Evolutionary conservation across 805 yeast genomes (phyloP).

Genomic region (Candida manassasensis): DNA sequence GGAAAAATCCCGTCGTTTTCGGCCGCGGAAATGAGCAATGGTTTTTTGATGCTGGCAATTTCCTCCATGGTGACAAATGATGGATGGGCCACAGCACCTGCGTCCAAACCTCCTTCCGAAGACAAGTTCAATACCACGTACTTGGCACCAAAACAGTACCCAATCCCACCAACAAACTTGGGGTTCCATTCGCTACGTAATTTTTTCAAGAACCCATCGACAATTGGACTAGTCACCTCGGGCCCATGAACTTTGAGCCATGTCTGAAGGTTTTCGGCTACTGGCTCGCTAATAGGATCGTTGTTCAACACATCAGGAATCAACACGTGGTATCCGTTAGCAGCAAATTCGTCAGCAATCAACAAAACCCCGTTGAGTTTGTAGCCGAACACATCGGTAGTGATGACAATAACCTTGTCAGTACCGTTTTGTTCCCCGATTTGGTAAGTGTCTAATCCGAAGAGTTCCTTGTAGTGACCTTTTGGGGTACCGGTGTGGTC

Average conservation of each 20-base stretch:
- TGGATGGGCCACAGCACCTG: conserved; percentile 81
- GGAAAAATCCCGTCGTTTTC: conserved; percentile 64
- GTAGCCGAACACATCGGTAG: conserved; percentile 70
- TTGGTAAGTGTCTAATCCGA: conserved; percentile 36
- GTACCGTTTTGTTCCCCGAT: conserved; percentile 23
- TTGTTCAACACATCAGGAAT: conserved; percentile 73
- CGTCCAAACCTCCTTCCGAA: conserved; percentile 25
- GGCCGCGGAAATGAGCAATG: conserved; percentile 70
- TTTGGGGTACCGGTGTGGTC: conserved; percentile 48
- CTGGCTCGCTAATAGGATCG: conserved; percentile 24
- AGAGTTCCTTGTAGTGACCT: conserved; percentile 40
- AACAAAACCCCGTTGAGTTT: conserved; percentile 52
- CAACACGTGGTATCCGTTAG: conserved; percentile 56
- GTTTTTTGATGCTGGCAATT: conserved; percentile 49
- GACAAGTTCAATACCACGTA: conserved; percentile 51
- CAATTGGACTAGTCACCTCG: conserved; percentile 43
- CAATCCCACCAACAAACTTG: conserved; percentile 49
- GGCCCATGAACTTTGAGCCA: conserved; percentile 59
- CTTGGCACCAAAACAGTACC: conserved; percentile 86
- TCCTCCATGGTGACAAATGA: conserved; percentile 66
- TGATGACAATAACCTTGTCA: conserved; percentile 52
- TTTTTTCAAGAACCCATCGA: conserved; percentile 42
- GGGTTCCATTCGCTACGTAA: conserved; percentile 37
- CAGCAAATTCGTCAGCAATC: conserved; percentile 63
- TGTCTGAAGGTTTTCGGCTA: conserved; percentile 13